Base-by-base conservation (phyloP, 192 early-diverging fungal species). In the Entomortierella parvispora region DNA sequence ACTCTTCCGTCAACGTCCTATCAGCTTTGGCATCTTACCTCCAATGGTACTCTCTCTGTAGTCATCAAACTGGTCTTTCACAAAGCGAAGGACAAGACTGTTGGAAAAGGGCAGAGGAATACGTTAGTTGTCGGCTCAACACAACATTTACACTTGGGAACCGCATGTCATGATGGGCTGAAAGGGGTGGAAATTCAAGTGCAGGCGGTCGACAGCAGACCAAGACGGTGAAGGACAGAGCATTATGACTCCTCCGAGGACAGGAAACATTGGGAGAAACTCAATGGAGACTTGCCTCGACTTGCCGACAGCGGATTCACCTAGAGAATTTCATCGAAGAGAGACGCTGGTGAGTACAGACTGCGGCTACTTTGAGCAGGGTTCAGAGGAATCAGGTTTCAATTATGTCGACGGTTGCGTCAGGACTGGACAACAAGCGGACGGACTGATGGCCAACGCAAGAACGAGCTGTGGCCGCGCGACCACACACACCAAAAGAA, bases 21-120 rank as follows among this genome's bases (percentile, higher is more conserved):
- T 58, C 25, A n/a, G 33, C 69, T 20, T 6, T 34, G 52, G 31
- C 26, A 29, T 42, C 51, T 57, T 82, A 89, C 88, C 88, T 74
- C 94, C 94, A 76, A 96, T 96, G 37, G 95, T 96, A 44, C 93
- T 94, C 79, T 96, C 95, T 82, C 93, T 92, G 74, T 94, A 94
- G 53, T 96, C 95, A 67, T 95, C 93, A 83, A 94, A 96, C 71
- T 95, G 92, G 79, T 94, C 93, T 82, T 95, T 96, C 50, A 94
- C 94, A 81, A 96, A 96, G 31, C 94, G 90, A 42, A 93, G 86
- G 31, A 94, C 94, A 67, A 90, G 80, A 72, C 88, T 93, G 64
- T 48, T 23, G 37, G 37, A 40, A 5, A 12, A 12, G 12, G 37
- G 5, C 5, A 9, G 37, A 40, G 12, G 37, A 12, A 40, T 5